phyloP scores from a whole-genome alignment of 2,329 filamentous ascomycete species.

The Ascochyta fabae region DNA sequence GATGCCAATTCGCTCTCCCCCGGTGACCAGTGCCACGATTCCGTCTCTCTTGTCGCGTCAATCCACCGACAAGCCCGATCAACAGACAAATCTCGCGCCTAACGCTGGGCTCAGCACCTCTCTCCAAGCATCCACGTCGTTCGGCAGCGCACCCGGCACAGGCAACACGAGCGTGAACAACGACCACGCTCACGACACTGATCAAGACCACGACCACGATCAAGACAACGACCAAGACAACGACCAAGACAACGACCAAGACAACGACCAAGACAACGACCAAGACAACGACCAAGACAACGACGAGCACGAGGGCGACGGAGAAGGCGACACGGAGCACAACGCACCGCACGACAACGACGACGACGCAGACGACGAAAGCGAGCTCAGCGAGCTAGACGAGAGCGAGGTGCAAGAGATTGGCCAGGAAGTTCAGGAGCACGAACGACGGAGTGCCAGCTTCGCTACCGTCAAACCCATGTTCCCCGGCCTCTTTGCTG shows the following conservation, averaged over 20 bases:
- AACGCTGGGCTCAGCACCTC: constrained; percentile 13
- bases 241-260: too few relatives aligned
- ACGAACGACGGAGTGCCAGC: constrained; percentile 23
- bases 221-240: too few relatives aligned
- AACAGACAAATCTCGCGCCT: constrained; percentile 4
- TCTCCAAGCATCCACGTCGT: constrained; percentile 41
- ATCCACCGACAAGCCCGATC: constrained; percentile 30
- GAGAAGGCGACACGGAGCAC: constrained; percentile 54
- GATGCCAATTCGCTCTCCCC: constrained; percentile 46
- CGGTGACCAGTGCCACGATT: constrained; percentile 24
- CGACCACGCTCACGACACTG: constrained; percentile 31
- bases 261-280: too few relatives aligned
- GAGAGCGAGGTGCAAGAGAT: constrained; percentile 50
- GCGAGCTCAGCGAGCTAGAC: constrained; percentile 61
- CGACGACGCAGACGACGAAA: constrained; percentile 61
- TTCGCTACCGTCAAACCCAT: constrained; percentile 28
- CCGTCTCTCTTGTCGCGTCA: constrained; percentile 22
- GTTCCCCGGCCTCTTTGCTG: constrained; percentile 35
- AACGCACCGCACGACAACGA: constrained; percentile 51
- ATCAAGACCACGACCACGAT: constrained; percentile 29
- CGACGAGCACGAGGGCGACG: constrained; percentile 55
- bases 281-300: constrained; percentile 23
- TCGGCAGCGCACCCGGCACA: constrained; percentile 46
- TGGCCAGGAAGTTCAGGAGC: constrained; percentile 26
- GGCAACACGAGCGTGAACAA: constrained; percentile 47